Percentiles rank a stretch among this genome's conserved stretches.
Conservation (phyloP, 257 asterid genomes). For the Solanum sitiens region DNA sequence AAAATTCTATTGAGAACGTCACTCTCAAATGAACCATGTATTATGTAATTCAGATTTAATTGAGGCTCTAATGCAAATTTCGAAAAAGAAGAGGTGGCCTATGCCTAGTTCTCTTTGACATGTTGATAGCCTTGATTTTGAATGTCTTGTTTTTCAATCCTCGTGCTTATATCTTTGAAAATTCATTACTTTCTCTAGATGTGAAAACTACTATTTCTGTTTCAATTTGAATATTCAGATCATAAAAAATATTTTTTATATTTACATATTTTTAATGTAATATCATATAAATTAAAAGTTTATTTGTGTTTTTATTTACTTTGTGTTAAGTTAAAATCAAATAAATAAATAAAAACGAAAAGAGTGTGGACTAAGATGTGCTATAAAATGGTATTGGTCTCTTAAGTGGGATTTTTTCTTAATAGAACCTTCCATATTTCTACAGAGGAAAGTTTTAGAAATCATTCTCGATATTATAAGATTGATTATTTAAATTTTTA, state of each 20-base stretch:
- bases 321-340: too few relatives aligned
- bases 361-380: neutral
- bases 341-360: neutral
- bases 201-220: fast-evolving
- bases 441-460: neutral
- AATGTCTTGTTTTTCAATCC: neutral
- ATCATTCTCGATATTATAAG: too few relatives aligned
- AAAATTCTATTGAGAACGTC: neutral
- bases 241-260: too few relatives aligned
- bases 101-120: neutral
- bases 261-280: too few relatives aligned
- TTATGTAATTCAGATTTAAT: fast-evolving
- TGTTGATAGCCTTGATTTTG: neutral
- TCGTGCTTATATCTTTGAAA: neutral
- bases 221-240: too few relatives aligned
- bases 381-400: neutral
- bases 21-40: fast-evolving
- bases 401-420: neutral
- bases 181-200: neutral
- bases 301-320: too few relatives aligned
- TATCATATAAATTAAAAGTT: too few relatives aligned
- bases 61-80: fast-evolving
- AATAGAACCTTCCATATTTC: neutral
- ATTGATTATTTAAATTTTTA: too few relatives aligned
- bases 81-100: neutral